Conservation (phyloP, 495 filamentous ascomycete species). For the Acidiella bohemica region DNA sequence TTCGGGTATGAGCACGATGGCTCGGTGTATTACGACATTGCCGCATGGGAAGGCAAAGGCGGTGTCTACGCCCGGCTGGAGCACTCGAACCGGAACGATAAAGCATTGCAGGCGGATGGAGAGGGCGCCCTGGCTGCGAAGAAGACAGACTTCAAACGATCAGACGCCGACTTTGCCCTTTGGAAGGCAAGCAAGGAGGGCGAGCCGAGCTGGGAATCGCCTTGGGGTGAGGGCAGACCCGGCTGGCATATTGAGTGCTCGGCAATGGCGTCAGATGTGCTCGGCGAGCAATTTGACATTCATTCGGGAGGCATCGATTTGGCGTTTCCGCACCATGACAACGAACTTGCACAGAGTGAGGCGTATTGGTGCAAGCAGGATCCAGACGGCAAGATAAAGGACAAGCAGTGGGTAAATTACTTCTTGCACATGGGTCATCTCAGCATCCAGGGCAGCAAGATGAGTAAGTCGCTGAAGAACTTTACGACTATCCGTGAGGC, state of each 20-base stretch:
- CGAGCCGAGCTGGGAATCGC: slow-evolving; percentile 78
- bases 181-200: slow-evolving; percentile 91
- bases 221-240: slow-evolving; percentile 77
- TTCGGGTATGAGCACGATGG: slow-evolving; percentile 59
- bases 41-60: slow-evolving; percentile 68
- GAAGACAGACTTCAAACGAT: slow-evolving; percentile 52
- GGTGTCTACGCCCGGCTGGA: slow-evolving; percentile 75
- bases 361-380: slow-evolving; percentile 50
- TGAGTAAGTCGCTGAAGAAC: slow-evolving; percentile 93
- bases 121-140: slow-evolving; percentile 66
- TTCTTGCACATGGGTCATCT: slow-evolving; percentile 95
- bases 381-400: slow-evolving; percentile 18
- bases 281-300: slow-evolving; percentile 76
- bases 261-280: slow-evolving; percentile 78
- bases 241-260: slow-evolving; percentile 99
- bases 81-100: slow-evolving; percentile 75
- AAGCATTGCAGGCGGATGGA: slow-evolving; percentile 71
- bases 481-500: slow-evolving; percentile 91
- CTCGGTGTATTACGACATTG: slow-evolving; percentile 90
- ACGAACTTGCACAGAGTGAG: slow-evolving; percentile 87
- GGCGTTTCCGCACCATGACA: slow-evolving; percentile 92
- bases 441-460: slow-evolving; percentile 79
- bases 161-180: slow-evolving; percentile 72
- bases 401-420: slow-evolving; percentile 76
- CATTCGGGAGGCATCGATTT: slow-evolving; percentile 91